Conservation (phyloP, 2,329 filamentous ascomycete species). For the Pezicula neosporulosa region DNA sequence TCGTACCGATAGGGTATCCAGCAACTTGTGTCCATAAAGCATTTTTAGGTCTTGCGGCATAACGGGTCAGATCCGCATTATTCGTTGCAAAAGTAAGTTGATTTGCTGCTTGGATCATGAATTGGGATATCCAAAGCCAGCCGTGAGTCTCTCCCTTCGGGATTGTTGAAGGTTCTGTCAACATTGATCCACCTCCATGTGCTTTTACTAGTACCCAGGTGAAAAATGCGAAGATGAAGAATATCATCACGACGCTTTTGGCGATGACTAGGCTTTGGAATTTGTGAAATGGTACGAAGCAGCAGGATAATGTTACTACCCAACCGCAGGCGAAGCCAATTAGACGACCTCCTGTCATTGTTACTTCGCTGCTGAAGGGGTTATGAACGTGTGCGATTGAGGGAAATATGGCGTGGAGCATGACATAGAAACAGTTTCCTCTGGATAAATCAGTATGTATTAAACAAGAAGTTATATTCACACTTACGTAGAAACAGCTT, state of each 20-base stretch:
- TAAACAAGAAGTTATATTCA: background rate
- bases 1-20: slow-evolving; percentile 5
- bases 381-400: background rate
- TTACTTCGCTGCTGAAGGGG: background rate
- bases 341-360: background rate
- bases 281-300: background rate
- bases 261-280: slow-evolving; percentile 37
- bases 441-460: background rate
- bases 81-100: slow-evolving; percentile 14
- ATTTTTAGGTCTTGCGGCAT: slow-evolving; percentile 3
- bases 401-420: background rate
- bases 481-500: background rate
- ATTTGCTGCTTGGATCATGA: background rate
- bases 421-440: background rate
- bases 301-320: background rate
- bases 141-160: background rate
- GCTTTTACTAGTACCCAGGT: background rate
- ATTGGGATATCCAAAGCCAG: background rate
- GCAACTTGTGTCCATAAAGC: slow-evolving; percentile 3
- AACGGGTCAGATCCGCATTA: slow-evolving; percentile 18
- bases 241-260: slow-evolving; percentile 32
- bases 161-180: background rate
- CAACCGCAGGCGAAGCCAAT: background rate
- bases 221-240: slow-evolving; percentile 1
- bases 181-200: background rate